phyloP scores from a whole-genome alignment of 2,329 filamentous ascomycete genomes.

The Cladosporium sp. region DNA sequence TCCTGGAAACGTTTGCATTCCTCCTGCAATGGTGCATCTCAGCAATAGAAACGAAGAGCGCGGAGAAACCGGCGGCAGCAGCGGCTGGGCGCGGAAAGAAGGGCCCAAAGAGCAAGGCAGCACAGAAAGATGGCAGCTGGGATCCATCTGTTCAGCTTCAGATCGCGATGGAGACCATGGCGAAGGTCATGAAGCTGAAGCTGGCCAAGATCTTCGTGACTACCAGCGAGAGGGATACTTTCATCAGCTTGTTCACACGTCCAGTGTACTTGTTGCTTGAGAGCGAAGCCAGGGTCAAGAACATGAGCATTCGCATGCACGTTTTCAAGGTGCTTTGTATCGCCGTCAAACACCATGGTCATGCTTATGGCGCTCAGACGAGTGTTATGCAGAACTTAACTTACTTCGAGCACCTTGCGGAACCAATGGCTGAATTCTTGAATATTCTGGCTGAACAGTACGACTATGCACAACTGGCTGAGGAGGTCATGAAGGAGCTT shows the following conservation, averaged over 20 bases:
- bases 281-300: slow-evolving; percentile 89
- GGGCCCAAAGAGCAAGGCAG: slow-evolving; percentile 64
- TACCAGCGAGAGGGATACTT: slow-evolving; percentile 92
- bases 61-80: slow-evolving; percentile 75
- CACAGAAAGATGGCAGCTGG: slow-evolving; percentile 70
- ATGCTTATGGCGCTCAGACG: slow-evolving; percentile 94
- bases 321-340: slow-evolving; percentile 96
- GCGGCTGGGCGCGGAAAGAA: slow-evolving; percentile 70
- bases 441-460: slow-evolving; percentile 96
- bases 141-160: slow-evolving; percentile 87
- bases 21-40: slow-evolving; percentile 92
- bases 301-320: slow-evolving; percentile 86
- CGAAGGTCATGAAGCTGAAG: slow-evolving; percentile 90
- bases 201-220: slow-evolving; percentile 90
- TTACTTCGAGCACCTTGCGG: slow-evolving; percentile 97
- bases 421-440: slow-evolving; percentile 97
- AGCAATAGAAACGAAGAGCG: slow-evolving; percentile 81
- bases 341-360: slow-evolving; percentile 94
- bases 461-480: slow-evolving; percentile 90
- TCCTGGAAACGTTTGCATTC: slow-evolving; percentile 92
- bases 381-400: slow-evolving; percentile 96
- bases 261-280: slow-evolving; percentile 92
- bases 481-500: slow-evolving; percentile 88
- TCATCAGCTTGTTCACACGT: slow-evolving; percentile 84
- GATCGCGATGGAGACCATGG: slow-evolving; percentile 86